Evolutionary conservation across 1,284 basidiomycete species (phyloP), one percentile per base, ranked within the genome.

Genomic region (Ceratobasidium sp.): DNA sequence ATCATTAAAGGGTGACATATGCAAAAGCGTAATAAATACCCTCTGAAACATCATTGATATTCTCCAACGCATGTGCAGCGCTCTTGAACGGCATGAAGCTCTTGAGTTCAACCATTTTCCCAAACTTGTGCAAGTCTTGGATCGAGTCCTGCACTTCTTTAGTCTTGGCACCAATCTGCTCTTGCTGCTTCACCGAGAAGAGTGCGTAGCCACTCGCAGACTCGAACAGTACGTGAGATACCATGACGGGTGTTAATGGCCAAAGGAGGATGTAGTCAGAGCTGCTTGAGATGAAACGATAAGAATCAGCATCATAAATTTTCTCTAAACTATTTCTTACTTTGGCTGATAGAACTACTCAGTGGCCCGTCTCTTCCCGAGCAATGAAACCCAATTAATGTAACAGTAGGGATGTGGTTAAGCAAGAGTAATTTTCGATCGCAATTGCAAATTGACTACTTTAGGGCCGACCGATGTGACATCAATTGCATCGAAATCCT

Each of bases 51-150:
- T 99, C 96, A 80, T 98, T 97, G 72, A 92, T 92, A 78, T 97
- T 98, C 83, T 99, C 96, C 76, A 99, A 85, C 32, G 97, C 97
- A 81, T 98, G 93, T 1, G 94, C 95, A 46, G 96, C 96, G 76
- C 87, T 96, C 81, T 94, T 95, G 87, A 97, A 99, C 1, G 97
- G 97, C 73, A 91, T 87, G 85, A 98, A 99, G 79, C 93, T 96
- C 81, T 93, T 82, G 78, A 99, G 84, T 78, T 90, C 86, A 76
- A 98, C 93, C 93, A 98, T 97, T 85, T 96, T 96, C 76, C 88
- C 87, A 81, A 99, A 99, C 80, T 94, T 96, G 79, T 89, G 85
- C 78, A 97, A 85, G 82, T 98, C 94, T 76, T 86, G 85, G 78
- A 97, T 90, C 53, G 93, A 91, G 74, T 92, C 89, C 83, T 98